These are phyloP conservation scores for Magnaporthiopsis rhizophila DNA, from an alignment of 2,329 filamentous ascomycete species.

Conservation along the genomic window DNA sequence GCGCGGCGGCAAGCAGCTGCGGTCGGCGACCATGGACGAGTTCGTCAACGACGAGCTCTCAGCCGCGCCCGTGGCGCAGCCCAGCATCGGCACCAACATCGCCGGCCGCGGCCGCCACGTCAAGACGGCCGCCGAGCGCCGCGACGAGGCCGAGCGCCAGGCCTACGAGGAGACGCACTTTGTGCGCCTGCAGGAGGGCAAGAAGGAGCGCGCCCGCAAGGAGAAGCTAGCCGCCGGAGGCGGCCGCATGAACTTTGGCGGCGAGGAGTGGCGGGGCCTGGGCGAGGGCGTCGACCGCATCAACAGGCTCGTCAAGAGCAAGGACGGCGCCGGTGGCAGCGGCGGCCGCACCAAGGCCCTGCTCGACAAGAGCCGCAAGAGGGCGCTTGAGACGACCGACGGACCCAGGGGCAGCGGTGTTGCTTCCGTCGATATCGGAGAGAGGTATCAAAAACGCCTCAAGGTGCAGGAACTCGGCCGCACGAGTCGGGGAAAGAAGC, in stretches of 20 bases:
- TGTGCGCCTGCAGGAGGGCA: conserved; percentile 73
- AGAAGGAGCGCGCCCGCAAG: conserved; percentile 72
- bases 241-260: conserved; percentile 64
- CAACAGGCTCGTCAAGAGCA: conserved; percentile 69
- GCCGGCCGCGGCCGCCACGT: conserved; percentile 67
- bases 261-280: conserved; percentile 86
- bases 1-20: conserved; percentile 45
- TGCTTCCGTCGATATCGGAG: conserved; percentile 51
- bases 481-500: conserved; percentile 33
- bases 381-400: conserved; percentile 59
- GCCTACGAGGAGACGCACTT: conserved; percentile 94
- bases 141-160: conserved; percentile 67
- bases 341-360: conserved; percentile 46
- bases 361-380: conserved; percentile 81
- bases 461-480: conserved; percentile 44
- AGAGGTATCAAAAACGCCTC: conserved; percentile 63
- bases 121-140: conserved; percentile 69
- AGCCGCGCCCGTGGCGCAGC: conserved; percentile 70
- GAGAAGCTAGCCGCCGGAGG: conserved; percentile 32
- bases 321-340: conserved; percentile 44
- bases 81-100: conserved; percentile 89
- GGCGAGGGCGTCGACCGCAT: conserved; percentile 83
- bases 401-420: conserved; percentile 57
- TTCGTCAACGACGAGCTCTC: conserved; percentile 84
- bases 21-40: conserved; percentile 83